A percentile compares a stretch with the other conserved stretches of the same genome.
phyloP scores from a whole-genome alignment of 345 rosid genomes.

The Eucalyptus shirleyi region DNA sequence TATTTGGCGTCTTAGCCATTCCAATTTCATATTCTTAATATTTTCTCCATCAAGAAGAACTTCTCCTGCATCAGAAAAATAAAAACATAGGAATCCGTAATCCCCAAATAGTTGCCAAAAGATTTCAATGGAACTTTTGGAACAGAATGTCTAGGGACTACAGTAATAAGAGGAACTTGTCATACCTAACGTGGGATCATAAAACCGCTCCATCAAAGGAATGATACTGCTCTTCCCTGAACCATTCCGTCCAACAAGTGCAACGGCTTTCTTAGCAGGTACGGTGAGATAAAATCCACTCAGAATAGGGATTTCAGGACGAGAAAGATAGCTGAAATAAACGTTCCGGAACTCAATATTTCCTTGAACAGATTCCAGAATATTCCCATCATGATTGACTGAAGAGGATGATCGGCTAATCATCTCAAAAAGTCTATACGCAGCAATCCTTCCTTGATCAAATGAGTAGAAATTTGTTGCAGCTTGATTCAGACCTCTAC shows the following conservation, averaged over 20 bases:
- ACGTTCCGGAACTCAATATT: conserved; percentile 96
- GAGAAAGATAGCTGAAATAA: conserved; percentile 96
- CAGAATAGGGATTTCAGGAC: conserved; percentile 97
- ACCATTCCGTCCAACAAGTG: conserved; percentile 99
- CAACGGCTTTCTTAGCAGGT: conserved; percentile 92
- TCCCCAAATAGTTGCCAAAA: background rate
- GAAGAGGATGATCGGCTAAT: conserved; percentile 84
- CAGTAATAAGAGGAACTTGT: background rate
- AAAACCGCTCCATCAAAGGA: conserved; percentile 99
- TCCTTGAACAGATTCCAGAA: conserved; percentile 56
- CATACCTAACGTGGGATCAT: conserved; percentile 98
- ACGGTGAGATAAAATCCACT: conserved; percentile 98
- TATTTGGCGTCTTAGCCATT: conserved; percentile 93
- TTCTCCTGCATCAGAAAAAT: conserved; percentile 65
- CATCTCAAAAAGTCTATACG: conserved; percentile 98
- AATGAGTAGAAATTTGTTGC: conserved; percentile 98
- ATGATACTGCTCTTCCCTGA: conserved; percentile 99
- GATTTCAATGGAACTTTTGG: background rate
- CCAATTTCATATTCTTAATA: conserved; percentile 77
- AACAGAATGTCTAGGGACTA: background rate
- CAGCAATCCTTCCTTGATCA: conserved; percentile 99
- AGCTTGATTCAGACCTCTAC: conserved; percentile 96
- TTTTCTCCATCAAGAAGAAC: conserved; percentile 97
- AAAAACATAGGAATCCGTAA: background rate
- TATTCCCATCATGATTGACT: conserved; percentile 65